Base-by-base conservation (phyloP, 768 basidiomycete species). In the Leccinum ochraceum region DNA sequence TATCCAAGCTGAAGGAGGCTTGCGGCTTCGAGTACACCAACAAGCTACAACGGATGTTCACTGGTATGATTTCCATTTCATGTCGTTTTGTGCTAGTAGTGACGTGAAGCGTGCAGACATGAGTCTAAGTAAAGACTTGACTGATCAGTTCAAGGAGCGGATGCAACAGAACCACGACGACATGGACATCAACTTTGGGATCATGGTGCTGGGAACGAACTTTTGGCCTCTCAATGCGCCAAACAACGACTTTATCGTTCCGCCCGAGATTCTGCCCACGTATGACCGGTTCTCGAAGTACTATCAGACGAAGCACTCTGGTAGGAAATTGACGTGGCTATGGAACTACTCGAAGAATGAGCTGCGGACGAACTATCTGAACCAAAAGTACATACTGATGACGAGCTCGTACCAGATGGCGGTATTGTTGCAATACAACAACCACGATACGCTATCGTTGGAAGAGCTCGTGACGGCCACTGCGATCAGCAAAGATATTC, bases 341-440 rank as follows among this genome's bases (percentile, higher is more conserved):
- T 99, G 97, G 97, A 96, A 98, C 70, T 93, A 95, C 74, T 94
- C 89, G 58, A 96, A 96, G 80, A 95, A 95, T 77, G 97, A 99
- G 73, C 83, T 99, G 6, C 86, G 90, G 58, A 95, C 95, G 64
- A 95, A 91, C 70, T 94, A 97, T 76, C 81, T 93, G 57, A 89
- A 88, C 69, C 94, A 95, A 76, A 97, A 95, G 75, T 98, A 98
- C 78, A 94, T 96, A 67, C 79, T 98, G 71, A 92, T 95, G 88
- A 94, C 93, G 34, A 95, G 92, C 67, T 86, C 94, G 9, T 98
- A 90, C 76, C 97, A 99, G 76, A 92, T 92, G 84, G 92, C 92
- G 10, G 88, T 98, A n/a, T 81, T 98, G 39, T 74, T 94, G 60
- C 94, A 95, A 71, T 99, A 94, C 81, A 99, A 98, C 78, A 84